phyloP scores from a whole-genome alignment of 2,329 filamentous ascomycete species.

The Lasiodiplodia sp. region DNA sequence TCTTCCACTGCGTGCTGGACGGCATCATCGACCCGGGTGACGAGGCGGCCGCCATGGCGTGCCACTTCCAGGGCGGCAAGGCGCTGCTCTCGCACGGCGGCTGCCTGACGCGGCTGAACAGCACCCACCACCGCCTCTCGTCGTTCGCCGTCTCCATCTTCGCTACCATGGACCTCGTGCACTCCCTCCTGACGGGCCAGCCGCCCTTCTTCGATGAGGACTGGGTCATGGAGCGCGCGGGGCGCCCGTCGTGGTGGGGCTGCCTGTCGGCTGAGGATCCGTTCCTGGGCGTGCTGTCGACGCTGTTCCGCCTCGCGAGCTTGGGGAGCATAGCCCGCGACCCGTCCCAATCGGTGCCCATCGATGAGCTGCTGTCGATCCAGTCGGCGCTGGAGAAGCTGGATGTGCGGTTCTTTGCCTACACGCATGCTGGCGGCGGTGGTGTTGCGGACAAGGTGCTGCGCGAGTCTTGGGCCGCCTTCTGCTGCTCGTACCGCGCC shows the following conservation, averaged over 20 bases:
- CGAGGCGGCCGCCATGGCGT: background rate
- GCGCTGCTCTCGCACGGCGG: background rate
- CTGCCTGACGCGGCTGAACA: background rate
- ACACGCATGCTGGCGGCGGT: too few species aligned
- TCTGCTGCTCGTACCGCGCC: background rate
- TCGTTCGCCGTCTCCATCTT: constrained; percentile 10
- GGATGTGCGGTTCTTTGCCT: background rate
- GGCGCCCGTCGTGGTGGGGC: constrained; percentile 3
- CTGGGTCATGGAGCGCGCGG: background rate
- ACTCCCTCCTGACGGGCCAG: background rate
- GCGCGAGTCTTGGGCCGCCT: background rate
- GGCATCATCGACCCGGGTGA: constrained; percentile 3
- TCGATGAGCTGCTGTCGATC: constrained; percentile 3
- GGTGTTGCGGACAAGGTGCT: too few species aligned
- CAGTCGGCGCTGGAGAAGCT: background rate
- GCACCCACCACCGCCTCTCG: background rate
- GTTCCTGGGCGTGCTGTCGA: background rate
- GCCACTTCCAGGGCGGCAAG: constrained; percentile 12
- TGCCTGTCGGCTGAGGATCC: background rate
- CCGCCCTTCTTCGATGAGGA: background rate
- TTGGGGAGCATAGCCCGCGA: background rate
- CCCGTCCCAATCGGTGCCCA: background rate
- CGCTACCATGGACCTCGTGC: constrained; percentile 12
- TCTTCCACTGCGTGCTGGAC: constrained; percentile 9
- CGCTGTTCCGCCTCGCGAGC: background rate